Base-by-base conservation (phyloP, 345 rosid genomes). In the Brassica napus region DNA sequence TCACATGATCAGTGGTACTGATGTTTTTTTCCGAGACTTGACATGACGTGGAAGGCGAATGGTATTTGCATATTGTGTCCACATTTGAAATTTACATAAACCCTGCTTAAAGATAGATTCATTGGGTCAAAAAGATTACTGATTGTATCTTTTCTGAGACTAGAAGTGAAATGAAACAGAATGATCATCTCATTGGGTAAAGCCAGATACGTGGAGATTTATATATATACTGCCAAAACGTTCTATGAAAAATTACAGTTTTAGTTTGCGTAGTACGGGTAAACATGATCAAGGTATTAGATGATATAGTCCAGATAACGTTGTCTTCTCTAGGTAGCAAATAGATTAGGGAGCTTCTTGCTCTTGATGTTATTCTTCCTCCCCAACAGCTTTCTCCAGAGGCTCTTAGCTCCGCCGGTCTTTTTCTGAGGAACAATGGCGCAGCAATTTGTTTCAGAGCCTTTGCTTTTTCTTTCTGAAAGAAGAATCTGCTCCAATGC, bases 341-440 rank as follows among this genome's bases (percentile, higher is more conserved):
- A 81, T 34, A 77, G 82, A 71, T 82, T 72, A 67, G 87, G 34
- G 44, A 78, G 57, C 71, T 80, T 88, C 83, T 85, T 86, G 86
- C 76, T 81, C 55, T 44, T 79, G 16, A 81, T 55, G 79, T 81
- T 89, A 70, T 74, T 91, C 75, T 85, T 95, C 69, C 83, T 89
- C 85, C 94, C 82, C 28, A 88, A 68, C 30, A 94, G 79, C 85
- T 81, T 91, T 71, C 82, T 91, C 99, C 94, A 95, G 59, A 91
- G 82, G 81, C 84, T 85, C 68, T 80, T 86, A 35, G 49, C 83
- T 21, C 82, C 70, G 8, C 87, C 75, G 37, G 8, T 72, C 73
- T 84, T 93, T 78, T 82, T 88, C 82, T 85, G 78, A 10, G 90
- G 91, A 73, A 86, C 89, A 62, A 93, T 81, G 34, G 91, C 86